Evolutionary conservation across 208 protist species (phyloP).

Genomic region (Acanthamoeba castellanii): DNA sequence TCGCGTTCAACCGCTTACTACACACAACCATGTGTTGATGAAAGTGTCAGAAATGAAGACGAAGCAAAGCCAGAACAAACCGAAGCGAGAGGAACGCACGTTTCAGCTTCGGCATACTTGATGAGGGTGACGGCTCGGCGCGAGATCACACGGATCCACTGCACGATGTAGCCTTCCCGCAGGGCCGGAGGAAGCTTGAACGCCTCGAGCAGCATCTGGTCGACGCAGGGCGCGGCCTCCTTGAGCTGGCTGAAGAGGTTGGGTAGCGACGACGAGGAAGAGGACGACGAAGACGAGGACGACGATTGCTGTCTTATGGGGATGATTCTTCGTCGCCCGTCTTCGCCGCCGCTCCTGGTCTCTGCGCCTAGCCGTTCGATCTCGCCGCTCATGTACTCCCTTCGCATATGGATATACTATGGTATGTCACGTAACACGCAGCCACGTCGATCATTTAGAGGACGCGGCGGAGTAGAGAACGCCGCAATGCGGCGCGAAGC

Average conservation of each 20-base stretch:
- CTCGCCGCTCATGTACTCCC: constrained; percentile 28
- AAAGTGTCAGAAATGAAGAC: not conserved
- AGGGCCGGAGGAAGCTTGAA: constrained; percentile 50
- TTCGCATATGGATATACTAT: constrained; percentile 34
- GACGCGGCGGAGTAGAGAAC: not conserved
- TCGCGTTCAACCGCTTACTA: constrained; percentile 11
- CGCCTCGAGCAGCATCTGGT: constrained; percentile 13
- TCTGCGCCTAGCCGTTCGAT: not conserved
- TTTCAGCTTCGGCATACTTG: constrained; percentile 65
- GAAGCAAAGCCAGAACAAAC: not conserved
- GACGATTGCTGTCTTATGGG: not conserved
- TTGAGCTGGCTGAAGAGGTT: constrained; percentile 31
- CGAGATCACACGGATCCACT: constrained; percentile 57
- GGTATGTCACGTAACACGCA: not conserved
- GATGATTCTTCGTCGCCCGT: not conserved
- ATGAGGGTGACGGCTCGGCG: constrained; percentile 58
- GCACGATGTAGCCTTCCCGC: constrained; percentile 30
- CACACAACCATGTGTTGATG: not conserved
- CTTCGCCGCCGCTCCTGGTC: not conserved
- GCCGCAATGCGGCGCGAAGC: too few relatives aligned
- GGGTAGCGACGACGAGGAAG: not conserved
- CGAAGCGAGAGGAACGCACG: not conserved
- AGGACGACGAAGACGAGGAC: not conserved
- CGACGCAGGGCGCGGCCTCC: constrained; percentile 41
- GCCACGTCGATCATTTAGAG: not conserved